phyloP scores from a whole-genome alignment of 176 grass and related monocot species.

The Phoenix dactylifera region DNA sequence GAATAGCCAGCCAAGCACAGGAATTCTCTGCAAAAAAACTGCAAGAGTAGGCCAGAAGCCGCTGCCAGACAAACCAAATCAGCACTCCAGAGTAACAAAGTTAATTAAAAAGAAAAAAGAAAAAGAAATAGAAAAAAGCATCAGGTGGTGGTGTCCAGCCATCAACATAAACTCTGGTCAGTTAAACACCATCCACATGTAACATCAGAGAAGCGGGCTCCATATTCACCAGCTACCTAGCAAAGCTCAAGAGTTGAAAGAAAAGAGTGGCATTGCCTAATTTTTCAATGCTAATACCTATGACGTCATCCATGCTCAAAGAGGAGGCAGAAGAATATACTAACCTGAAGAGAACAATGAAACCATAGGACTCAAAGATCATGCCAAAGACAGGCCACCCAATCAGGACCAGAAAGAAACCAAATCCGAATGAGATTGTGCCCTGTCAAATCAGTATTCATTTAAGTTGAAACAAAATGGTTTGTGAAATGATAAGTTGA shows the following conservation, averaged over 20 bases:
- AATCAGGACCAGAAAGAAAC: constrained; percentile 53
- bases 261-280: no score
- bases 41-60: constrained; percentile 76
- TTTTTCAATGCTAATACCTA: no score
- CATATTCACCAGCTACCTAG: no score
- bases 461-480: neutral
- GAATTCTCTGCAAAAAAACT: constrained; percentile 69
- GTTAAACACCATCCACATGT: no score
- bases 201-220: no score
- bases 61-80: constrained; percentile 35
- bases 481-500: no score
- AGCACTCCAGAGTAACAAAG: neutral
- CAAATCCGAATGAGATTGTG: constrained; percentile 60
- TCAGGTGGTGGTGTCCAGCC: no score
- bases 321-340: neutral
- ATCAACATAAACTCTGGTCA: no score
- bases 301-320: neutral
- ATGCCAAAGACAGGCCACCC: constrained; percentile 72
- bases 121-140: neutral
- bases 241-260: no score
- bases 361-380: constrained; percentile 60
- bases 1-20: constrained; percentile 62
- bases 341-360: constrained; percentile 80
- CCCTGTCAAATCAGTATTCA: constrained; percentile 31
- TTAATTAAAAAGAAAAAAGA: neutral